These are phyloP conservation scores for Sarocladium brachiariae DNA, from an alignment of 2,329 filamentous ascomycete species.

Conservation along the genomic window DNA sequence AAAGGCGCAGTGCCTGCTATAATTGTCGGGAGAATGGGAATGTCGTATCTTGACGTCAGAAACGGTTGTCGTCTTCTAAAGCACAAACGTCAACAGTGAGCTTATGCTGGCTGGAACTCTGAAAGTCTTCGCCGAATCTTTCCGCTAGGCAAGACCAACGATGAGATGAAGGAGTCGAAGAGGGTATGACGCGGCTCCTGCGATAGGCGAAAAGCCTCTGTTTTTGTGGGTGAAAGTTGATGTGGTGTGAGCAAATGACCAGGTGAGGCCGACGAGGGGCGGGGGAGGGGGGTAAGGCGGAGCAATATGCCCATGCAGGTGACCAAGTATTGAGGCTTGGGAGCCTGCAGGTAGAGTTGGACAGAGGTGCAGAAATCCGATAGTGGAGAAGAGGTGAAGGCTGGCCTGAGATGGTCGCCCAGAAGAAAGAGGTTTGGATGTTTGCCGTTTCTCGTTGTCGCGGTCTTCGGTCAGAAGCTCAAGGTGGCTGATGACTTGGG, in stretches of 20 bases:
- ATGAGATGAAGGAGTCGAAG: neutral
- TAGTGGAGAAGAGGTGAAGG: neutral
- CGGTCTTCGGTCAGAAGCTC: neutral
- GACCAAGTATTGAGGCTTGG: neutral
- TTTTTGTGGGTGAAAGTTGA: neutral
- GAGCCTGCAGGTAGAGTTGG: neutral
- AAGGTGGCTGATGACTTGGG: neutral
- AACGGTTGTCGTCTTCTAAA: neutral
- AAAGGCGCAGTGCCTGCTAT: neutral
- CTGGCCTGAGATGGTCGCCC: no score
- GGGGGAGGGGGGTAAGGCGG: conserved; percentile 7
- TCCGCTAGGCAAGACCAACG: no score
- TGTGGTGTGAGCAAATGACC: conserved; percentile 4
- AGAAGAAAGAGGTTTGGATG: neutral
- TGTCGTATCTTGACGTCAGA: neutral
- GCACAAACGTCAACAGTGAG: no score
- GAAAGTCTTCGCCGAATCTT: no score
- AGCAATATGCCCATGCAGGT: conserved; percentile 7
- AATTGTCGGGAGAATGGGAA: conserved; percentile 1
- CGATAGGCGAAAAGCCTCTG: conserved; percentile 1
- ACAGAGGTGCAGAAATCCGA: neutral
- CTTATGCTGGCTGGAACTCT: no score
- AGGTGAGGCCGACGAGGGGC: conserved; percentile 1
- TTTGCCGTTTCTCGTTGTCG: no score
- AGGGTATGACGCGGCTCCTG: conserved; percentile 2